A percentile compares a stretch with the other conserved stretches of the same genome.
Evolutionary conservation across 257 asterid genomes (phyloP).

Genomic region (Cordia subcordata): DNA sequence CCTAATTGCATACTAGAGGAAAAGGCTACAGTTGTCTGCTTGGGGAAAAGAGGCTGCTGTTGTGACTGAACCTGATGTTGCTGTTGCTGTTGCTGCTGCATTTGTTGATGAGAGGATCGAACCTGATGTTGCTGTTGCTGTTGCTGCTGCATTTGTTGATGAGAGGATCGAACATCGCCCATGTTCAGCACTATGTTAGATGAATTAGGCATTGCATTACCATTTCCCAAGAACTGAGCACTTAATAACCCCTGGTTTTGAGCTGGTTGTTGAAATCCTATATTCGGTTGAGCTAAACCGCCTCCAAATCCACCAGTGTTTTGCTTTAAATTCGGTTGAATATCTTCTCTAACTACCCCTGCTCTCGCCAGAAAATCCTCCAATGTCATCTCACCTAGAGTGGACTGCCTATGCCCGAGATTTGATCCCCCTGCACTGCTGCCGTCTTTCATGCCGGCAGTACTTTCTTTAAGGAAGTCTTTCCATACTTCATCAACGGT

Average conservation of each 20-base stretch:
- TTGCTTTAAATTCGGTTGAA: slow-evolving; percentile 34
- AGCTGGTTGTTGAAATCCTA: slow-evolving; percentile 52
- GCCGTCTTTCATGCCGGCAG: slow-evolving; percentile 30
- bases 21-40: slow-evolving; percentile 59
- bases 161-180: slow-evolving; percentile 30
- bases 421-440: slow-evolving; percentile 27
- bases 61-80: slow-evolving; percentile 35
- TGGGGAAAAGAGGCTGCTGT: slow-evolving; percentile 65
- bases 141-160: slow-evolving; percentile 23
- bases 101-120: slow-evolving; percentile 27
- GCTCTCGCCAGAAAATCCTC: slow-evolving; percentile 76
- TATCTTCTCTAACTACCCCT: slow-evolving; percentile 81
- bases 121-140: no score
- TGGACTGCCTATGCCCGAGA: slow-evolving; percentile 53
- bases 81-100: slow-evolving; percentile 19
- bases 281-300: slow-evolving; percentile 29
- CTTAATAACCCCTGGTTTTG: slow-evolving; percentile 33
- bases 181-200: slow-evolving; percentile 40
- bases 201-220: slow-evolving; percentile 28
- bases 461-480: slow-evolving; percentile 54
- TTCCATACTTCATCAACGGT: slow-evolving; percentile 91
- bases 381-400: slow-evolving; percentile 78
- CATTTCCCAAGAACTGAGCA: slow-evolving; percentile 35
- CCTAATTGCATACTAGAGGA: slow-evolving; percentile 51
- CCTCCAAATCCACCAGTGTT: slow-evolving; percentile 30